Evolutionary conservation across 1,284 basidiomycete genomes (phyloP).

Genomic region (Erythrobasidium hasegawianum): DNA sequence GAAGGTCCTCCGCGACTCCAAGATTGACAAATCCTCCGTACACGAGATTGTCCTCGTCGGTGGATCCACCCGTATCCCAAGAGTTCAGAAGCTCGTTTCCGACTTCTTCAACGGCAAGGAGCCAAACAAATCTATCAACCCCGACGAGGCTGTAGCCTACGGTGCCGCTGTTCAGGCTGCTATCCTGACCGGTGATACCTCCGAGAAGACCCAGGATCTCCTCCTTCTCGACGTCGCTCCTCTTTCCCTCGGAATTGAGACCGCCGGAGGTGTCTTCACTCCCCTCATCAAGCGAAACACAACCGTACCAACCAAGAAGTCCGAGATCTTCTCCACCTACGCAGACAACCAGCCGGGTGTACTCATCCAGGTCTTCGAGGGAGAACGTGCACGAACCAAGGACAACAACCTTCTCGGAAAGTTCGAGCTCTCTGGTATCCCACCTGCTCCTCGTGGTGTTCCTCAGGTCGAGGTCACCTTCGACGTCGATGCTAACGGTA

Average conservation of each 20-base stretch:
- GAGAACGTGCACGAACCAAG: slow-evolving; percentile 98
- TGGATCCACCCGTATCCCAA: slow-evolving; percentile 97
- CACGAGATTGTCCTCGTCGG: slow-evolving; percentile 97
- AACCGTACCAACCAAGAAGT: slow-evolving; percentile 95
- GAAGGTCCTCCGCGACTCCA: slow-evolving; percentile 96
- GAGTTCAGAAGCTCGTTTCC: slow-evolving; percentile 94
- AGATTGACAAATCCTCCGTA: slow-evolving; percentile 93
- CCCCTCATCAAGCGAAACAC: slow-evolving; percentile 96
- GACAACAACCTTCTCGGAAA: slow-evolving; percentile 98
- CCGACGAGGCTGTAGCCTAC: slow-evolving; percentile 98
- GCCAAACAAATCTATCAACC: slow-evolving; percentile 75
- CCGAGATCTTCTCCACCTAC: slow-evolving; percentile 95
- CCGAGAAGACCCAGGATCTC: slow-evolving; percentile 91
- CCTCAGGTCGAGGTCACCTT: slow-evolving; percentile 98
- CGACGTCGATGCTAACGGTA: slow-evolving; percentile 88
- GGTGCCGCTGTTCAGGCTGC: slow-evolving; percentile 99
- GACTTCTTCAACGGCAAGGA: slow-evolving; percentile 84
- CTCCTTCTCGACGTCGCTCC: slow-evolving; percentile 96
- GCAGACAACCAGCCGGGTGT: slow-evolving; percentile 97
- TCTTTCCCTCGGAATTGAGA: slow-evolving; percentile 94
- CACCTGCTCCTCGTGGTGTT: slow-evolving; percentile 96
- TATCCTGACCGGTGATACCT: slow-evolving; percentile 74
- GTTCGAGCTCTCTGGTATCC: slow-evolving; percentile 97
- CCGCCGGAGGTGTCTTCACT: slow-evolving; percentile 96
- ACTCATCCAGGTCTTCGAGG: slow-evolving; percentile 97